A percentile compares a stretch with the other conserved stretches of the same genome.
phyloP scores from a whole-genome alignment of 2,329 filamentous ascomycete genomes.

The Lachnellula suecica region DNA sequence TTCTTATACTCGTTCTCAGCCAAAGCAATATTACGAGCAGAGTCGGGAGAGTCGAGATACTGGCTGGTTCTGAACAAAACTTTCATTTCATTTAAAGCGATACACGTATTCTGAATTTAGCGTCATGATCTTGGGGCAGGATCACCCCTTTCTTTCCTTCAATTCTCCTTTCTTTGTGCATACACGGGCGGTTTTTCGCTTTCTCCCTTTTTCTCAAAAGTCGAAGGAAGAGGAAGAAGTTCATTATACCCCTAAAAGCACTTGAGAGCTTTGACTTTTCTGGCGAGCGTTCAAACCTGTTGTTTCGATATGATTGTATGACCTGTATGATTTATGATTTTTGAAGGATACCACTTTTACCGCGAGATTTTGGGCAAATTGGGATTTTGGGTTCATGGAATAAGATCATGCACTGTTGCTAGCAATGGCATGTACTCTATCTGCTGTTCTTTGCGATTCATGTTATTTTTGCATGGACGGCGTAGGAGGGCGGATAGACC shows the following conservation, averaged over 20 bases:
- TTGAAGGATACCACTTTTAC: constrained; percentile 27
- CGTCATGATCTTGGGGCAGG: constrained; percentile 17
- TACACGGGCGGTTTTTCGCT: constrained; percentile 22
- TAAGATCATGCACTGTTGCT: constrained; percentile 26
- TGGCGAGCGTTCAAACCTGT: constrained; percentile 10
- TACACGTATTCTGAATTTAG: constrained; percentile 21
- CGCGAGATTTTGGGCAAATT: constrained; percentile 11
- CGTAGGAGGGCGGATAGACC: constrained; percentile 18
- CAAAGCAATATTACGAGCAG: constrained; percentile 12
- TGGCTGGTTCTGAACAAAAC: constrained; percentile 11
- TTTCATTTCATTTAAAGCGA: constrained; percentile 19
- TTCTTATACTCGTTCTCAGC: constrained; percentile 22
- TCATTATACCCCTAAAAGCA: constrained; percentile 27
- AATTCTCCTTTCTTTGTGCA: constrained; percentile 22
- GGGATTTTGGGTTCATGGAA: constrained; percentile 10
- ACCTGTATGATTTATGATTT: constrained; percentile 24
- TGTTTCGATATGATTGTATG: constrained; percentile 31
- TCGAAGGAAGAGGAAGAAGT: constrained; percentile 21
- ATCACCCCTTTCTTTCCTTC: constrained; percentile 16
- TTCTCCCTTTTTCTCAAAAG: constrained; percentile 24
- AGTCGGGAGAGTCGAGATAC: constrained; percentile 3
- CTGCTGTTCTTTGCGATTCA: constrained; percentile 19
- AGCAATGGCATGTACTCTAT: constrained; percentile 28
- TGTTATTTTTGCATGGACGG: constrained; percentile 22
- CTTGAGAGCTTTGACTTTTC: constrained; percentile 16